phyloP scores from a whole-genome alignment of 306 rosid genomes.

The Parietaria judaica region DNA sequence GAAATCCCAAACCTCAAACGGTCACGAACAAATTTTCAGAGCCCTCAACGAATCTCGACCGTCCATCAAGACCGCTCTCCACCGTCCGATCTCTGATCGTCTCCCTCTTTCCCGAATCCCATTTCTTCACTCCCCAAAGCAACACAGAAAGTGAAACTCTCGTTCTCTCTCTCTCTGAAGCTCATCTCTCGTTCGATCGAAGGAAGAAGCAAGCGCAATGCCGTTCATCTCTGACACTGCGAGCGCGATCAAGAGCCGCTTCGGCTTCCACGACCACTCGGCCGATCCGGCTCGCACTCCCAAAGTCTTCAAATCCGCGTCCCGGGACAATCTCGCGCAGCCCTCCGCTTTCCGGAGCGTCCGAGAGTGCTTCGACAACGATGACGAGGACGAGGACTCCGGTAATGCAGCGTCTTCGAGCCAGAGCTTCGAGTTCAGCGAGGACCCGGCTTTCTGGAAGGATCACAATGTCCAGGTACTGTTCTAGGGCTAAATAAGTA shows the following conservation, averaged over 20 bases:
- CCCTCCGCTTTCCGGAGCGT: conserved; percentile 47
- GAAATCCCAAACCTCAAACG: conserved; percentile 31
- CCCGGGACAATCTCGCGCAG: conserved; percentile 33
- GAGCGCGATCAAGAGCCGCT: conserved; percentile 73
- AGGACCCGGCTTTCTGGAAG: conserved; percentile 94
- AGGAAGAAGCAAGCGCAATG: conserved; percentile 24
- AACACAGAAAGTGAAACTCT: neutral
- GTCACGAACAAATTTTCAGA: conserved; percentile 18
- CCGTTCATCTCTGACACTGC: conserved; percentile 79
- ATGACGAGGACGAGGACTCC: conserved; percentile 33
- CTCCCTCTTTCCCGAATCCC: conserved; percentile 10
- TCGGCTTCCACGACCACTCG: conserved; percentile 69
- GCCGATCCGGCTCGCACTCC: conserved; percentile 60
- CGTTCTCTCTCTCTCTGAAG: neutral
- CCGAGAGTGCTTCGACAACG: conserved; percentile 44
- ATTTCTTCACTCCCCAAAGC: neutral
- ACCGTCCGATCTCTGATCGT: conserved; percentile 21
- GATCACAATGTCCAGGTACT: conserved; percentile 94
- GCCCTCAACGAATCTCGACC: conserved; percentile 25
- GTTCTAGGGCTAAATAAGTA: neutral
- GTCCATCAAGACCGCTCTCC: conserved; percentile 18
- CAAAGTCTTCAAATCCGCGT: conserved; percentile 47
- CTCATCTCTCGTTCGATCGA: neutral
- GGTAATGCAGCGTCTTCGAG: conserved; percentile 29
- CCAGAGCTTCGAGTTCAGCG: conserved; percentile 63